Evolutionary conservation across 768 basidiomycete genomes (phyloP), one percentile per base, ranked within the genome.

Genomic region (Hygrocybe punicea): DNA sequence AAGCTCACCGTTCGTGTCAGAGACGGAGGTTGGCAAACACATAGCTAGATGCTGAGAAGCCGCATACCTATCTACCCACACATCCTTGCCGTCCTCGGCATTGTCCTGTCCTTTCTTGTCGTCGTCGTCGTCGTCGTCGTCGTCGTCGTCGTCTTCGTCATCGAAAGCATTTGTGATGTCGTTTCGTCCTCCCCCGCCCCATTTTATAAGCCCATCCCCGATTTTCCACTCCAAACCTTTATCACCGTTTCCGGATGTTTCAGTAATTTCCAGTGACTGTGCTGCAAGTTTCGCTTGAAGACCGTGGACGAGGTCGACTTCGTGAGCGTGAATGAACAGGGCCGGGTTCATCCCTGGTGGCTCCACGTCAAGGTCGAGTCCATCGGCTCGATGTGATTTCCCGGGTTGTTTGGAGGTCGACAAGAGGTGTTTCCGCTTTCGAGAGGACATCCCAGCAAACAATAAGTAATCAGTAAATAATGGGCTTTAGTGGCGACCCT

Each of bases 61-160:
- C 60, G 81, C 87, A 68, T 84, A 93, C 91, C 91, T 86, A 76
- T 95, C 91, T 54, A 90, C 82, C 89, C 87, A 93, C 3, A 89
- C 63, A 19, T 66, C 73, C 34, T 72, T 66, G 7, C 57, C 59
- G 1, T 62, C 55, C 4, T 56, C 47, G 39, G 29, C 47, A 29
- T 55, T 36, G 35, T 54, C 47, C 17, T 45, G 44, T 56, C 56
- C 24, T 37, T 60, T 50, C 42, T 50, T 42, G 48, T 48, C 36
- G 23, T 57, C 63, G 1, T 57, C 56, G n/a, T 64, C 50, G 23
- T 63, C 61, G 21, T 68, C 68, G 33, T 72, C 68, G 21, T 67
- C 67, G 21, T 57, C 56, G 57, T 58, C 52, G 9, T 14, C 19
- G 24, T 13, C 55, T 23, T 17, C 17, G 14, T 21, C 21, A 14